Evolutionary conservation across 108 stramenopile genomes (phyloP).

Genomic region (Seminavis robusta): DNA sequence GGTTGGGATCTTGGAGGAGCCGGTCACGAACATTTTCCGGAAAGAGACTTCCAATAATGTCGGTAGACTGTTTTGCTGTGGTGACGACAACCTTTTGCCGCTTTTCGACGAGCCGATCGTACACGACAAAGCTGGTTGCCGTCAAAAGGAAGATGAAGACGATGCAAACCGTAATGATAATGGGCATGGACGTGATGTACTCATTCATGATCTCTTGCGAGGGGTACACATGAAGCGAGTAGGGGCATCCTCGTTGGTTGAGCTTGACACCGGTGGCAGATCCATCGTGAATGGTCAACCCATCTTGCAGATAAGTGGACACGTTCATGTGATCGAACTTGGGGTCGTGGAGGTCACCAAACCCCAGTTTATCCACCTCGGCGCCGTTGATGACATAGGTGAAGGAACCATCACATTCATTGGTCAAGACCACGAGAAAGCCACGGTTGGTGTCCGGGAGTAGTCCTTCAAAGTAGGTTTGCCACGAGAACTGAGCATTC

Average conservation of each 20-base stretch:
- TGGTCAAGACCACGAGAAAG: constrained; percentile 37
- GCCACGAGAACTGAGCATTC: too few species aligned
- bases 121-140: constrained; percentile 9
- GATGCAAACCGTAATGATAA: not conserved
- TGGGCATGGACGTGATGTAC: not conserved
- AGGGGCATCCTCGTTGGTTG: not conserved
- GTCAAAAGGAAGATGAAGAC: constrained; percentile 4
- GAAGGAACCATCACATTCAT: constrained; percentile 25
- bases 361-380: not conserved
- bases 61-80: constrained; percentile 9
- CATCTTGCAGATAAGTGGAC: too few species aligned
- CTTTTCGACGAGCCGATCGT: constrained; percentile 18
- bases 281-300: constrained; percentile 1
- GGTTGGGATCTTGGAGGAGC: constrained; percentile 3
- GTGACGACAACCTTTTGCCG: constrained; percentile 12
- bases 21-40: constrained; percentile 29
- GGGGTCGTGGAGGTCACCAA: constrained; percentile 1
- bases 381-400: constrained; percentile 26
- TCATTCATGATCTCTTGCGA: not conserved
- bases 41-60: constrained; percentile 21
- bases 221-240: constrained; percentile 3
- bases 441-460: constrained; percentile 41
- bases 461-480: constrained; percentile 16
- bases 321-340: not conserved
- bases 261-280: not conserved